Evolutionary conservation across 2,329 filamentous ascomycete genomes (phyloP).

Genomic region (Sporothrix brunneoviolacea): DNA sequence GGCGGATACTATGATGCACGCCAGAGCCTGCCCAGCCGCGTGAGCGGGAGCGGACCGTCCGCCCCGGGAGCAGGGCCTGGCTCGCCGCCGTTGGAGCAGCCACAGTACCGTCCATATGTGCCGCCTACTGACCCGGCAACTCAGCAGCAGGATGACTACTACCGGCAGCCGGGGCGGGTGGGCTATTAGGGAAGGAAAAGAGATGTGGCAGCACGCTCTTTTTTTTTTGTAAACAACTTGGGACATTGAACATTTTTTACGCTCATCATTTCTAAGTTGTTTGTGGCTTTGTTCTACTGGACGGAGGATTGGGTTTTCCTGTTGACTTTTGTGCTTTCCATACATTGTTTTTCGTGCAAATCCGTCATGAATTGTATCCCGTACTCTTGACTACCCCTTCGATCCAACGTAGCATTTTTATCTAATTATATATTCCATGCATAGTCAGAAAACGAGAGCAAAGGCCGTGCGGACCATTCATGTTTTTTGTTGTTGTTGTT

Average conservation of each 20-base stretch:
- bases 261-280: too few species aligned
- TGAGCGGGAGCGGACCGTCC: neutral
- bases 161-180: conserved; percentile 35
- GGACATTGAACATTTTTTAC: too few species aligned
- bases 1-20: conserved; percentile 35
- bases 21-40: conserved; percentile 35
- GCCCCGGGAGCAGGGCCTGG: neutral
- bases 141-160: conserved; percentile 45
- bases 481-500: too few species aligned
- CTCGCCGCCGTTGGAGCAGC: conserved; percentile 23
- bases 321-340: neutral
- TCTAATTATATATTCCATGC: too few species aligned
- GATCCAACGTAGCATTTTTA: too few species aligned
- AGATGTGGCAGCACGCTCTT: neutral
- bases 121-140: conserved; percentile 35
- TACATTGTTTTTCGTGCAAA: neutral
- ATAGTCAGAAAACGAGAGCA: too few species aligned
- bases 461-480: too few species aligned
- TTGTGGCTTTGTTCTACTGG: too few species aligned
- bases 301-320: too few species aligned
- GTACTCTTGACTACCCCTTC: too few species aligned
- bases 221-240: neutral
- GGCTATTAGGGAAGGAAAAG: conserved; percentile 12
- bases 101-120: conserved; percentile 56
- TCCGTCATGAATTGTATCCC: too few species aligned